A percentile compares a stretch with the other conserved stretches of the same genome.
These are phyloP conservation scores for Erodium moschatum DNA, from an alignment of 441 rosid genomes.

Conservation along the genomic window DNA sequence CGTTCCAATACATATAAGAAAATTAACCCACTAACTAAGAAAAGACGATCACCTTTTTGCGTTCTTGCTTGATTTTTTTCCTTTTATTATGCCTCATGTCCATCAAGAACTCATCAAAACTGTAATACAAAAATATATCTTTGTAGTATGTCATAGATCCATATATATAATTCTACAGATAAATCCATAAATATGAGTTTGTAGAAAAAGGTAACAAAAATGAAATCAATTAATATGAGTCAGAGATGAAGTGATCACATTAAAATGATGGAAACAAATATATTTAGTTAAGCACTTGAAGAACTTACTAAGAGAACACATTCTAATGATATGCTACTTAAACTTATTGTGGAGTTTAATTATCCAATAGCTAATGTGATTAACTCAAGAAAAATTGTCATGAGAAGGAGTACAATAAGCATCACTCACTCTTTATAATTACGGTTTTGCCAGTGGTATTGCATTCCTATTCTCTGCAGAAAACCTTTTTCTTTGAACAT, in stretches of 20 bases:
- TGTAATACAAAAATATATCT: constrained; percentile 25
- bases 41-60: constrained; percentile 57
- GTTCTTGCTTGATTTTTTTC: constrained; percentile 82
- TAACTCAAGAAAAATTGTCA: neutral
- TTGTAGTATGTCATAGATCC: neutral
- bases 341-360: neutral
- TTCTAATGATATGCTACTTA: neutral
- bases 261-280: too few relatives aligned
- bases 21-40: neutral
- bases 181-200: neutral
- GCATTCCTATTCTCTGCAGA: constrained; percentile 81
- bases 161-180: neutral
- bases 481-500: constrained; percentile 61
- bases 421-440: constrained; percentile 60
- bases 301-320: neutral
- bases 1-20: neutral
- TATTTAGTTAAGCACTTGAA: too few relatives aligned
- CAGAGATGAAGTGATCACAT: too few relatives aligned
- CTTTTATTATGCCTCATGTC: constrained; percentile 89
- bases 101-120: constrained; percentile 94
- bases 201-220: constrained; percentile 3
- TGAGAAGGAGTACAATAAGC: neutral
- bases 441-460: constrained; percentile 86
- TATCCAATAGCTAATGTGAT: neutral
- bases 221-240: too few relatives aligned